Conservation (phyloP, 352 stramenopile genomes). For the Pythium pyrilobum region DNA sequence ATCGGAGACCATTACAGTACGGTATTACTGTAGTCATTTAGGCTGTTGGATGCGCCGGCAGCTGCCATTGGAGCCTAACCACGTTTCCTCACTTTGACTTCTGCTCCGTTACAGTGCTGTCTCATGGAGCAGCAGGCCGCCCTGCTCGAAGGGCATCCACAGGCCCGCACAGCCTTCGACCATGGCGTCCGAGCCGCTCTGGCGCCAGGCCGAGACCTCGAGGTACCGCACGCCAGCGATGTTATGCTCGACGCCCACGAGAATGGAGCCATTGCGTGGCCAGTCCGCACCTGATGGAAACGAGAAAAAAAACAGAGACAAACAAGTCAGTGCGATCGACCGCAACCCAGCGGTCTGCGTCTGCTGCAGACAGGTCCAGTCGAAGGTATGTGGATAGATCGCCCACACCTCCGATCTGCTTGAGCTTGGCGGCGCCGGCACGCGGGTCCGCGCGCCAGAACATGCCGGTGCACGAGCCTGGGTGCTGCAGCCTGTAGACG, state of each 20-base stretch:
- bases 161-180: slow-evolving; percentile 1
- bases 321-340: too few species aligned
- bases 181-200: neutral
- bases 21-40: too few species aligned
- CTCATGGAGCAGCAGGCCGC: neutral
- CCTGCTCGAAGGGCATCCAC: slow-evolving; percentile 8
- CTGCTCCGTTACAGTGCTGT: slow-evolving; percentile 1
- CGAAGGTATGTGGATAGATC: too few species aligned
- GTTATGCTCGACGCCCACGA: slow-evolving; percentile 5
- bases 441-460: slow-evolving; percentile 2
- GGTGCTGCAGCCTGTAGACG: slow-evolving; percentile 5
- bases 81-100: too few species aligned
- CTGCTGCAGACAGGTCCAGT: too few species aligned
- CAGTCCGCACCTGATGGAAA: neutral
- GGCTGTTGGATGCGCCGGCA: too few species aligned
- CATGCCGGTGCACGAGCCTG: slow-evolving; percentile 10
- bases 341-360: too few species aligned
- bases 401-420: too few species aligned
- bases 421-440: neutral
- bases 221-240: neutral
- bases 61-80: too few species aligned
- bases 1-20: too few species aligned
- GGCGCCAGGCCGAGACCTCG: slow-evolving; percentile 2
- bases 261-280: slow-evolving; percentile 5
- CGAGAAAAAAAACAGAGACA: too few species aligned